phyloP scores from a whole-genome alignment of 164 flowering plant genomes.

The Tetracentron sinense region DNA sequence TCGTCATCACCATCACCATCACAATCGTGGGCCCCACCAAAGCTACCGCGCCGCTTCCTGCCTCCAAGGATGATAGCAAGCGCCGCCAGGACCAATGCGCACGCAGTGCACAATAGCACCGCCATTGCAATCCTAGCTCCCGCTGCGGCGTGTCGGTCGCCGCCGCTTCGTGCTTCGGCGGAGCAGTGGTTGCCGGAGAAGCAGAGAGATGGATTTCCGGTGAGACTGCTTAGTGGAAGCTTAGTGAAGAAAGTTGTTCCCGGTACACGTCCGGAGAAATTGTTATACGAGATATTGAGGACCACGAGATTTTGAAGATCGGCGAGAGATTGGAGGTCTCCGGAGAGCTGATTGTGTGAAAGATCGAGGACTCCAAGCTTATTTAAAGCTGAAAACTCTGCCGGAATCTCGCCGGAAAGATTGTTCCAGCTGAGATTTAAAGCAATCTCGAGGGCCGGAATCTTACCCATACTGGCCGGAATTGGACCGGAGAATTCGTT shows the following conservation, averaged over 20 bases:
- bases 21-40: conserved; percentile 16
- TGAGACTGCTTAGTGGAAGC: conserved; percentile 54
- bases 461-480: conserved; percentile 54
- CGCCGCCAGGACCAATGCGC: conserved; percentile 48
- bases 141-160: conserved; percentile 20
- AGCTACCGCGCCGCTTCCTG: conserved; percentile 15
- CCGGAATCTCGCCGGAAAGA: conserved; percentile 66
- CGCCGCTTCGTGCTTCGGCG: conserved; percentile 15
- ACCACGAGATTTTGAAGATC: conserved; percentile 64
- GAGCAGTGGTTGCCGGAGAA: conserved; percentile 43
- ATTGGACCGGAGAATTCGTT: conserved; percentile 52
- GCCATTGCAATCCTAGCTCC: conserved; percentile 55
- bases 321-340: conserved; percentile 50
- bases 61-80: conserved; percentile 43
- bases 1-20: conserved; percentile 33
- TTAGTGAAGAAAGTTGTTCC: conserved; percentile 66
- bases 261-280: conserved; percentile 70
- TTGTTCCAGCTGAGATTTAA: conserved; percentile 67
- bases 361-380: conserved; percentile 68
- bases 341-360: conserved; percentile 64
- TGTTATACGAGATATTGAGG: conserved; percentile 66
- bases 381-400: conserved; percentile 44
- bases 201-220: conserved; percentile 60
- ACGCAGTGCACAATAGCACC: conserved; percentile 53
- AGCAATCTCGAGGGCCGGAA: conserved; percentile 72